Percentiles rank a stretch among this genome's conserved stretches.
phyloP scores from a whole-genome alignment of 2,329 filamentous ascomycete genomes.

The Cryphonectria nitschkei region DNA sequence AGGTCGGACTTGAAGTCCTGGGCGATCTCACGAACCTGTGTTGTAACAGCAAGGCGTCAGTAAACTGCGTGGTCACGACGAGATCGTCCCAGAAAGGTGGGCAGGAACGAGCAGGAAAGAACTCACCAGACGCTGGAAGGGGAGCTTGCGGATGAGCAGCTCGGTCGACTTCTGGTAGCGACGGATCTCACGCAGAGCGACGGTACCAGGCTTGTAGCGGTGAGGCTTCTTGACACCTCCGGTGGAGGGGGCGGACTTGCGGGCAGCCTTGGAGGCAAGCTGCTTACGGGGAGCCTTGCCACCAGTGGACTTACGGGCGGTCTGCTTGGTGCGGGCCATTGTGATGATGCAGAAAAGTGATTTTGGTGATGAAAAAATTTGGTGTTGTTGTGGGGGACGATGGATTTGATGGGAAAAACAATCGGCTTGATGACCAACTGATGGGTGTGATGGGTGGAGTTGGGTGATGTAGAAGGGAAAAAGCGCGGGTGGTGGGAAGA shows the following conservation, averaged over 20 bases:
- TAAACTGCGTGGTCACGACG: neutral
- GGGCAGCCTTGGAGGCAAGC: conserved; percentile 98
- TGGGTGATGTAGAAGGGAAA: conserved; percentile 37
- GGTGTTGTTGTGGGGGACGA: conserved; percentile 33
- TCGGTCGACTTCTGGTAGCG: conserved; percentile 98
- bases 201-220: conserved; percentile 87
- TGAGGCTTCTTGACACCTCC: conserved; percentile 97
- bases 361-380: conserved; percentile 26
- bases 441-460: conserved; percentile 33
- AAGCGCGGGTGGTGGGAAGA: conserved; percentile 40
- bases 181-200: conserved; percentile 98
- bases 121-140: conserved; percentile 89
- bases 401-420: conserved; percentile 36
- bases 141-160: conserved; percentile 94
- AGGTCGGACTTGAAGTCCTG: conserved; percentile 95
- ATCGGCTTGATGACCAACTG: conserved; percentile 33
- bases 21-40: conserved; percentile 85
- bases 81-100: neutral
- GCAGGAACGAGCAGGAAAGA: conserved; percentile 9
- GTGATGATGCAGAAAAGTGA: conserved; percentile 40
- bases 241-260: conserved; percentile 96
- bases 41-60: conserved; percentile 31
- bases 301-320: conserved; percentile 76
- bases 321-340: conserved; percentile 71
- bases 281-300: conserved; percentile 88